These are phyloP conservation scores for Pterocarpus macrocarpus DNA, from an alignment of 306 rosid genomes.

Conservation along the genomic window DNA sequence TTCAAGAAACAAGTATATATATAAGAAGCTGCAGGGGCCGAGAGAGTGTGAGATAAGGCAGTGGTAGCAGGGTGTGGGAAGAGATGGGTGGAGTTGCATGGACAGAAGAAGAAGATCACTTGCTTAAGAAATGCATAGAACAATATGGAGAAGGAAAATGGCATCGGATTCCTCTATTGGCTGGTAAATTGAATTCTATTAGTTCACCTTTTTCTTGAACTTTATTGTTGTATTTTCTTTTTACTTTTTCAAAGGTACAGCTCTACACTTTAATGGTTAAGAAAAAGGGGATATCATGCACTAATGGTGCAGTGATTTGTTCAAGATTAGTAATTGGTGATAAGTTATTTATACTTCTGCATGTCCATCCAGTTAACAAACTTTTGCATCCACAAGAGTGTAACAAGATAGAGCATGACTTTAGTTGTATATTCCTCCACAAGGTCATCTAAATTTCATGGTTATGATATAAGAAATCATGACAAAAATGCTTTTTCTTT, in stretches of 20 bases:
- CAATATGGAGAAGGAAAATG: slow-evolving; percentile 79
- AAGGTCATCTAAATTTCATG: background rate
- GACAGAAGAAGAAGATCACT: slow-evolving; percentile 71
- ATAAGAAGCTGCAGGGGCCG: slow-evolving; percentile 19
- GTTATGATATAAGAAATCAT: background rate
- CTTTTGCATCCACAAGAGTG: background rate
- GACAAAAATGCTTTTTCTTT: background rate
- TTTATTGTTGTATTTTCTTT: slow-evolving; percentile 3
- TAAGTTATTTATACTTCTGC: background rate
- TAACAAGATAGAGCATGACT: background rate
- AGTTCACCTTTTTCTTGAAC: background rate
- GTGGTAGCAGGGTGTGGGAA: background rate
- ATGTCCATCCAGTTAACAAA: no score
- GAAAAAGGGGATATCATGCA: background rate
- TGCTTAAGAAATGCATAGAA: slow-evolving; percentile 72
- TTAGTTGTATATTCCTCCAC: background rate
- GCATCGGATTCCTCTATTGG: slow-evolving; percentile 75
- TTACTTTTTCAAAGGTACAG: background rate
- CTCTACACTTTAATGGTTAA: background rate
- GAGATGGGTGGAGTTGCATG: slow-evolving; percentile 81
- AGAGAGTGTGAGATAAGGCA: background rate
- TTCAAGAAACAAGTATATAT: slow-evolving; percentile 29
- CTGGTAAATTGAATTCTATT: slow-evolving; percentile 51
- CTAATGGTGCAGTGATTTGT: background rate
- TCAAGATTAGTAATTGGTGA: background rate